Conservation (phyloP, 1,284 basidiomycete species). For the Rhizoctonia solani region DNA sequence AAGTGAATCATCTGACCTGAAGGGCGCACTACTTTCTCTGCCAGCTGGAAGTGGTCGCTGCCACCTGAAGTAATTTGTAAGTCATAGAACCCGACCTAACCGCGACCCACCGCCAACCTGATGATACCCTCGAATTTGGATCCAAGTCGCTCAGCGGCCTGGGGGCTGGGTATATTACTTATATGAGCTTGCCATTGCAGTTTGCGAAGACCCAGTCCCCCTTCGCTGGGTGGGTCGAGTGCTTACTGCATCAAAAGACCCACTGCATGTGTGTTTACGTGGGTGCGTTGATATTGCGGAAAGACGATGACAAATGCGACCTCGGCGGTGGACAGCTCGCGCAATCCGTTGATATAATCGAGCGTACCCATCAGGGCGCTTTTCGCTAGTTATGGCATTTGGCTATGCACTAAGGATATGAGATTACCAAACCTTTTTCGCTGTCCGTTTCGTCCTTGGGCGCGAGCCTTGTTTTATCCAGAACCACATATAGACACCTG, state of each 20-base stretch:
- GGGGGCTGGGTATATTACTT: constrained; percentile 55
- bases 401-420: too few relatives aligned
- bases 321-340: constrained; percentile 38
- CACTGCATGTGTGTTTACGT: constrained; percentile 64
- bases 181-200: constrained; percentile 65
- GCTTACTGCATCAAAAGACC: constrained; percentile 60
- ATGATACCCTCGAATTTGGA: constrained; percentile 60
- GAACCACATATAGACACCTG: constrained; percentile 39
- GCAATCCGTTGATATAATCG: constrained; percentile 39
- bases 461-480: constrained; percentile 36
- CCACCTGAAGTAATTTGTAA: constrained; percentile 45
- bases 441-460: background rate
- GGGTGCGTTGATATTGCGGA: constrained; percentile 60
- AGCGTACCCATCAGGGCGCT: constrained; percentile 38
- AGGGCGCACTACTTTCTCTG: constrained; percentile 19
- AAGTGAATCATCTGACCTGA: constrained; percentile 50
- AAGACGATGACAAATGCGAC: constrained; percentile 42
- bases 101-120: constrained; percentile 39
- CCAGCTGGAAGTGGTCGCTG: constrained; percentile 19
- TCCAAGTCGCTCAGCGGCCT: constrained; percentile 61
- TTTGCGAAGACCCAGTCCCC: constrained; percentile 62
- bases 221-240: constrained; percentile 53
- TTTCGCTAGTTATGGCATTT: background rate
- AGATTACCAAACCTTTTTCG: background rate
- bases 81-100: background rate